These are phyloP conservation scores for Salvia rosmarinus DNA, from an alignment of 257 asterid species.

Conservation along the genomic window DNA sequence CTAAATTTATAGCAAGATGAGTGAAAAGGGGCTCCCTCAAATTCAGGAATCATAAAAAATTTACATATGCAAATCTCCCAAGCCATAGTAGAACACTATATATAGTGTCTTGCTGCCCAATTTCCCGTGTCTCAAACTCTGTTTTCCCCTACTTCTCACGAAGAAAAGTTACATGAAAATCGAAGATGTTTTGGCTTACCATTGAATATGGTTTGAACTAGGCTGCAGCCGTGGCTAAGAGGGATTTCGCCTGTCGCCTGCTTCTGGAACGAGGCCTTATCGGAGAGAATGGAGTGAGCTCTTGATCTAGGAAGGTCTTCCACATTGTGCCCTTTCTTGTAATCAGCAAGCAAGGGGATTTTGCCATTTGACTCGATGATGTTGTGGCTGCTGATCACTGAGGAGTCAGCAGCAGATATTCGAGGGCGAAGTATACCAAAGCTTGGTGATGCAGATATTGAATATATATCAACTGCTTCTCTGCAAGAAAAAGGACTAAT, in stretches of 20 bases:
- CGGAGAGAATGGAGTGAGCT: conserved; percentile 45
- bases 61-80: too few relatives aligned
- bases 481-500: too few relatives aligned
- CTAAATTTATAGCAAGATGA: conserved; percentile 36
- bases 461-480: conserved; percentile 69
- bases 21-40: background rate
- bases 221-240: conserved; percentile 66
- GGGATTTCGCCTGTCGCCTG: conserved; percentile 66
- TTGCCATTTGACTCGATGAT: conserved; percentile 41
- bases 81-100: too few relatives aligned
- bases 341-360: conserved; percentile 59
- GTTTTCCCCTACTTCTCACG: background rate
- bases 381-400: conserved; percentile 38
- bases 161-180: background rate
- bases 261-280: conserved; percentile 42
- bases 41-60: background rate
- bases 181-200: conserved; percentile 45
- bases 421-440: conserved; percentile 54
- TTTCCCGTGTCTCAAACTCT: too few relatives aligned
- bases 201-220: conserved; percentile 75
- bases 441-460: conserved; percentile 86
- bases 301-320: conserved; percentile 30
- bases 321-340: conserved; percentile 38
- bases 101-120: too few relatives aligned
- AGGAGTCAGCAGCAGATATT: conserved; percentile 42